Evolutionary conservation across 2,329 filamentous ascomycete genomes (phyloP).

Genomic region (Podosphaera xanthii): DNA sequence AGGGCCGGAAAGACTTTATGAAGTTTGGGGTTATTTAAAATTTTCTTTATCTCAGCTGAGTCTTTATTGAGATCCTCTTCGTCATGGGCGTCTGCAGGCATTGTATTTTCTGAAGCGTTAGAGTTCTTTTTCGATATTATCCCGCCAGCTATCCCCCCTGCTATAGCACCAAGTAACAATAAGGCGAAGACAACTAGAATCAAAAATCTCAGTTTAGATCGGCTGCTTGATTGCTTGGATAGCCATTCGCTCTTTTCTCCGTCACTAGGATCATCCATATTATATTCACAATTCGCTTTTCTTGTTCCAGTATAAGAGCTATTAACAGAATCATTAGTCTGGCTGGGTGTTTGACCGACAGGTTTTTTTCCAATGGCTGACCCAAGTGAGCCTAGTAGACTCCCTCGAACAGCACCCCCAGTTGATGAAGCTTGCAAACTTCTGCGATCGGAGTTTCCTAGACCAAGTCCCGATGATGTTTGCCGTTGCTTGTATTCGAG

Average conservation of each 20-base stretch:
- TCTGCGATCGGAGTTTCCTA: conserved; percentile 10
- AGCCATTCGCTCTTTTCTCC: conserved; percentile 45
- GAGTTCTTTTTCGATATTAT: conserved; percentile 15
- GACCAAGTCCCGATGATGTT: conserved; percentile 28
- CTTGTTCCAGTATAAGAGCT: not conserved
- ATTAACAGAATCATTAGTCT: not conserved
- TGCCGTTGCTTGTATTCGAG: conserved; percentile 30
- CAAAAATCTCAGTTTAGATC: conserved; percentile 45
- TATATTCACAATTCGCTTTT: not conserved
- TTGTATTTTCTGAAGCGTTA: conserved; percentile 21
- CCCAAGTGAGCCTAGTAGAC: conserved; percentile 12
- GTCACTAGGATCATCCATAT: not conserved
- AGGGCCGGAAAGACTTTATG: conserved; percentile 91
- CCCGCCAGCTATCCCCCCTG: conserved; percentile 49
- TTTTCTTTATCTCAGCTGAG: conserved; percentile 54
- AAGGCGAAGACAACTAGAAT: conserved; percentile 41
- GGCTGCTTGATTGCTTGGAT: conserved; percentile 32
- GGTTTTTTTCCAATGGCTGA: conserved; percentile 11
- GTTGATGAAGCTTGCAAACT: conserved; percentile 7
- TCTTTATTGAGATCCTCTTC: conserved; percentile 53
- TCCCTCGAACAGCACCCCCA: conserved; percentile 21
- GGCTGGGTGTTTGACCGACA: conserved; percentile 7
- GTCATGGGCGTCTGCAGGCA: conserved; percentile 31
- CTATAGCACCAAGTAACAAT: conserved; percentile 46
- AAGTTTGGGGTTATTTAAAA: conserved; percentile 60